Evolutionary conservation across 108 stramenopile genomes (phyloP).

Genomic region (Nitzschia sp.): DNA sequence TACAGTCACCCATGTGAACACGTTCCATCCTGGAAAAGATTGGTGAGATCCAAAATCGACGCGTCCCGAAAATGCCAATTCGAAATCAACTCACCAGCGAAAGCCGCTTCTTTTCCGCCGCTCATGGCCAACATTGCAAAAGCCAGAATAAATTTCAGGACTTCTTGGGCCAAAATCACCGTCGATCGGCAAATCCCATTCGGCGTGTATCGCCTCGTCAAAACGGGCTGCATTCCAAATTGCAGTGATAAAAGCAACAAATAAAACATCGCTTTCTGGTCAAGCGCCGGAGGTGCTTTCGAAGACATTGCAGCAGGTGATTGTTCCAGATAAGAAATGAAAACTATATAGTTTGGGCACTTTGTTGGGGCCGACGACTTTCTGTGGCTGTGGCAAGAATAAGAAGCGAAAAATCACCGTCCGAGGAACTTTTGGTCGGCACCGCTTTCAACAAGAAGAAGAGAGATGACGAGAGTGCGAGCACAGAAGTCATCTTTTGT

Average conservation of each 20-base stretch:
- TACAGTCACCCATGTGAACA: conserved; percentile 59
- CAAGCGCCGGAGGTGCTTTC: conserved; percentile 23
- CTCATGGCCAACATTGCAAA: conserved; percentile 45
- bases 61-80: not conserved
- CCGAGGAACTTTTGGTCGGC: too few species aligned
- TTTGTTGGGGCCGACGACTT: too few species aligned
- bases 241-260: conserved; percentile 85
- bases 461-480: too few species aligned
- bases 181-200: conserved; percentile 66
- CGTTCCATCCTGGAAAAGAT: conserved; percentile 53
- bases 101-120: conserved; percentile 24
- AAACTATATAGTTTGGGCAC: too few species aligned
- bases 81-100: conserved; percentile 24
- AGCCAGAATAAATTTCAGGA: conserved; percentile 61
- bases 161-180: conserved; percentile 78
- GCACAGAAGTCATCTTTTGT: too few species aligned
- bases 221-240: conserved; percentile 90
- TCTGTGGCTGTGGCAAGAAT: too few species aligned
- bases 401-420: too few species aligned
- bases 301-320: conserved; percentile 3
- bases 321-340: too few species aligned
- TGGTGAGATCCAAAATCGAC: not conserved
- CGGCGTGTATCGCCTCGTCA: conserved; percentile 74
- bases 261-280: conserved; percentile 45
- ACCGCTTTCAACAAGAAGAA: too few species aligned